These are phyloP conservation scores for Zymoseptoria brevis DNA, from an alignment of 2,329 filamentous ascomycete species.

Conservation along the genomic window DNA sequence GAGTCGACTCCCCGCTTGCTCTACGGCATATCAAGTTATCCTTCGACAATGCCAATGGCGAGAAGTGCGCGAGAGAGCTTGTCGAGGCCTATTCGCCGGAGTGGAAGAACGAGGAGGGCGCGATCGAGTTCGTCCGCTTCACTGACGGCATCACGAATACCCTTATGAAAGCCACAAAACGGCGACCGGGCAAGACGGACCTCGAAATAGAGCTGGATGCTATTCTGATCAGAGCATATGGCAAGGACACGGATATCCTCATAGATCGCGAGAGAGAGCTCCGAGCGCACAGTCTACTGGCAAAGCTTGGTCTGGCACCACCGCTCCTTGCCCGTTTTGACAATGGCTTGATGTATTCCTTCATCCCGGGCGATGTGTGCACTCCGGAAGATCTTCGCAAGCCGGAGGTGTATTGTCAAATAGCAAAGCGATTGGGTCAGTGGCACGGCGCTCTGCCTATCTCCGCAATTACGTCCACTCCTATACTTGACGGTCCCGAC, in stretches of 20 bases:
- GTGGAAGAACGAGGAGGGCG: conserved; percentile 66
- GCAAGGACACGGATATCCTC: conserved; percentile 84
- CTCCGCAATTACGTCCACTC: conserved; percentile 39
- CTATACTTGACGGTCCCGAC: conserved; percentile 16
- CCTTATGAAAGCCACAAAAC: conserved; percentile 68
- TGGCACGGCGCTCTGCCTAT: conserved; percentile 75
- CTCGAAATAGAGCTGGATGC: conserved; percentile 76
- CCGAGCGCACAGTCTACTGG: conserved; percentile 71
- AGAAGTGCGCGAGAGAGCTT: conserved; percentile 69
- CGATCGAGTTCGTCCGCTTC: conserved; percentile 80
- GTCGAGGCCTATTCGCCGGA: conserved; percentile 73
- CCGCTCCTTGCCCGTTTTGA: conserved; percentile 83
- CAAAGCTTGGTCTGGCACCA: conserved; percentile 74
- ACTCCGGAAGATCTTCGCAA: conserved; percentile 70
- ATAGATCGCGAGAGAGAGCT: conserved; percentile 79
- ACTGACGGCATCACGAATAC: conserved; percentile 99
- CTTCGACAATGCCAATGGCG: conserved; percentile 70
- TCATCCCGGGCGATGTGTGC: conserved; percentile 72
- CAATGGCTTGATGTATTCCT: conserved; percentile 93
- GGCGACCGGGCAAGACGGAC: conserved; percentile 59
- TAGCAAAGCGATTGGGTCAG: conserved; percentile 76
- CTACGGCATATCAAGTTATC: conserved; percentile 58
- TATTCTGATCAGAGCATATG: conserved; percentile 85
- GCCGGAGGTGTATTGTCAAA: conserved; percentile 68
- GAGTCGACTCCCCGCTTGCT: conserved; percentile 27